A percentile compares a stretch with the other conserved stretches of the same genome.
Evolutionary conservation across 495 filamentous ascomycete genomes (phyloP).

Genomic region (Xylaria intraflava): DNA sequence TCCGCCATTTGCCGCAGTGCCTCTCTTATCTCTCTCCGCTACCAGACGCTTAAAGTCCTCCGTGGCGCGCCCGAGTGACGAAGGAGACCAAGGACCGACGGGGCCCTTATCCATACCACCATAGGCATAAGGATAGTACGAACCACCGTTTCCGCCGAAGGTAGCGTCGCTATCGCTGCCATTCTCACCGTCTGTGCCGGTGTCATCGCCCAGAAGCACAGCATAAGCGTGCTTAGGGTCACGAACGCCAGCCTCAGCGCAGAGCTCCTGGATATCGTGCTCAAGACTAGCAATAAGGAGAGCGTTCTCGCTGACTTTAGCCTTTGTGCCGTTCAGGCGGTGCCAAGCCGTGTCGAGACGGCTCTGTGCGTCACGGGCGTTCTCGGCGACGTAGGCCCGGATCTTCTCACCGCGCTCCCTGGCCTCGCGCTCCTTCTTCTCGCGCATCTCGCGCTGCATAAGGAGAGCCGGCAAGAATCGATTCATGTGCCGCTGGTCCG

Average conservation of each 20-base stretch:
- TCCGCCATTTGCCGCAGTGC: background rate
- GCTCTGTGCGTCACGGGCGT: slow-evolving; percentile 6
- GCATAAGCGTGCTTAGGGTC: slow-evolving; percentile 9
- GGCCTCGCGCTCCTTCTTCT: background rate
- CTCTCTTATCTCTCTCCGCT: background rate
- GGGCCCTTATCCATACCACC: background rate
- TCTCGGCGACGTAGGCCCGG: background rate
- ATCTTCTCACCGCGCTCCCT: background rate
- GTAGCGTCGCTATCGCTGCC: background rate
- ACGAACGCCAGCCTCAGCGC: slow-evolving; percentile 2
- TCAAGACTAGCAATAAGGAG: background rate
- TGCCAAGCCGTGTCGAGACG: slow-evolving; percentile 1
- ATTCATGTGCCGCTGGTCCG: background rate
- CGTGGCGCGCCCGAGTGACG: background rate
- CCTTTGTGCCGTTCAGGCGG: slow-evolving; percentile 2
- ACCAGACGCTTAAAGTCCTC: background rate
- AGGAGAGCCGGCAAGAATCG: slow-evolving; percentile 6
- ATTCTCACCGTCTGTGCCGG: background rate
- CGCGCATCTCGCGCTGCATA: slow-evolving; percentile 4
- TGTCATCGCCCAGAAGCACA: slow-evolving; percentile 1
- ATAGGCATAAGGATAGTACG: too few species aligned
- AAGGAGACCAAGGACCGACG: background rate
- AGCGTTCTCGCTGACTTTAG: background rate
- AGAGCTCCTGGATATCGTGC: slow-evolving; percentile 8
- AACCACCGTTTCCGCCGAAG: too few species aligned